phyloP scores from a whole-genome alignment of 2,329 filamentous ascomycete species.

The Ceratocystis albifundus region DNA sequence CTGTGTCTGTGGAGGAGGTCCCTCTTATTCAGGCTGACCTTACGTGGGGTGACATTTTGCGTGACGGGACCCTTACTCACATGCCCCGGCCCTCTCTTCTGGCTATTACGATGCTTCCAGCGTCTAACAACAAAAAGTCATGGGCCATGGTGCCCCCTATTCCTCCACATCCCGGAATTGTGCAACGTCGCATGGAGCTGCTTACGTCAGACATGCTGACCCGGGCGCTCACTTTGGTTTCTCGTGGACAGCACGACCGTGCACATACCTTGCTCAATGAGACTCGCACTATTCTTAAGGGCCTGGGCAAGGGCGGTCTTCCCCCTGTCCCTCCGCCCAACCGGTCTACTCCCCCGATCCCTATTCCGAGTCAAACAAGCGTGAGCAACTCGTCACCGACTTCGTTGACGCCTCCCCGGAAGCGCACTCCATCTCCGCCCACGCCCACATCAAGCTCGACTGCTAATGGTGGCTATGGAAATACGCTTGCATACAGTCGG shows the following conservation, averaged over 20 bases:
- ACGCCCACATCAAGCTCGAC: slow-evolving; percentile 38
- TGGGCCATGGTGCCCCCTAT: slow-evolving; percentile 65
- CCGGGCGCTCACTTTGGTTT: slow-evolving; percentile 78
- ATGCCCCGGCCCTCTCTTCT: slow-evolving; percentile 80
- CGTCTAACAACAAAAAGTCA: slow-evolving; percentile 51
- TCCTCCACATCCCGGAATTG: slow-evolving; percentile 85
- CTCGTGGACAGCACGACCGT: slow-evolving; percentile 82
- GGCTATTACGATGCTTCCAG: slow-evolving; percentile 88
- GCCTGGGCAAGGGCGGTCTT: slow-evolving; percentile 84
- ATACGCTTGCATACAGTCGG: slow-evolving; percentile 38
- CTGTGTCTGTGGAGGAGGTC: slow-evolving; percentile 81
- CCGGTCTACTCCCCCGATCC: slow-evolving; percentile 31
- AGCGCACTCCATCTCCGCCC: slow-evolving; percentile 45
- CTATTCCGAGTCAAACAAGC: not conserved
- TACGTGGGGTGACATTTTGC: slow-evolving; percentile 82
- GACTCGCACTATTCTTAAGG: slow-evolving; percentile 89
- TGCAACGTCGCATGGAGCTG: slow-evolving; percentile 94
- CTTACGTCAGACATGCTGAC: slow-evolving; percentile 97
- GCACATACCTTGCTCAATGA: slow-evolving; percentile 86
- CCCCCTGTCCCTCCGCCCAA: slow-evolving; percentile 66
- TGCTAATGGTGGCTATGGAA: slow-evolving; percentile 32
- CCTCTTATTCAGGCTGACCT: slow-evolving; percentile 92
- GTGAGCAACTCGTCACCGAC: slow-evolving; percentile 32
- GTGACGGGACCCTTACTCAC: slow-evolving; percentile 75
- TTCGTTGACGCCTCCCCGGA: slow-evolving; percentile 41